phyloP scores from a whole-genome alignment of 2,329 filamentous ascomycete species.

The Eutypa lata region DNA sequence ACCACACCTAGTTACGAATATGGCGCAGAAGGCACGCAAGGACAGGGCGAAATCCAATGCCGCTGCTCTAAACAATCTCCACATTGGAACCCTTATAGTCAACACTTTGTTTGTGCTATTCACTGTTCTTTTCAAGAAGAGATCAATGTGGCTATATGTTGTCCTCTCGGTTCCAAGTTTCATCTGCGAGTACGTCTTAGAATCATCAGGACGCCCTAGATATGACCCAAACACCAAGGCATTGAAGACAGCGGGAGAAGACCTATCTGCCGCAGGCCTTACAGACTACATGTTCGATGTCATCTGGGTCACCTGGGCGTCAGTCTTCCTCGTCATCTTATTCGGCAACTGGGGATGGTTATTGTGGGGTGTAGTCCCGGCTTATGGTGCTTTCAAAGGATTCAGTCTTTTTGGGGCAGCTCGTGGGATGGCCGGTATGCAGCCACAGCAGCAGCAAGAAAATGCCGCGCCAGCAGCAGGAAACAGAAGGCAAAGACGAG shows the following conservation, averaged over 20 bases:
- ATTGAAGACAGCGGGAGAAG: conserved; percentile 78
- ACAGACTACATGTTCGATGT: conserved; percentile 99
- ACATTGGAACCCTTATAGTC: conserved; percentile 68
- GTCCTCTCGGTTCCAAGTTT: conserved; percentile 72
- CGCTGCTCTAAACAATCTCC: conserved; percentile 74
- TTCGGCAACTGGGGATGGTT: conserved; percentile 76
- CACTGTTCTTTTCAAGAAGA: conserved; percentile 63
- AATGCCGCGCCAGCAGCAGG: conserved; percentile 35
- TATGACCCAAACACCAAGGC: conserved; percentile 61
- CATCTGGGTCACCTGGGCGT: conserved; percentile 89
- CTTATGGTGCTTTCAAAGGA: conserved; percentile 53
- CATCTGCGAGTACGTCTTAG: conserved; percentile 80
- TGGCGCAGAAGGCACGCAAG: conserved; percentile 64
- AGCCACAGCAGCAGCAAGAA: conserved; percentile 31
- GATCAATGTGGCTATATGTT: conserved; percentile 65
- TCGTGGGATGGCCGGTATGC: conserved; percentile 50
- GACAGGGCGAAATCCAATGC: conserved; percentile 75
- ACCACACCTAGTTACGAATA: conserved; percentile 22
- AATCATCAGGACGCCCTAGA: conserved; percentile 76
- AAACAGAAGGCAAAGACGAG: conserved; percentile 54
- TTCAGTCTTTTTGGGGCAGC: conserved; percentile 52
- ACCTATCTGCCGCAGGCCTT: conserved; percentile 80
- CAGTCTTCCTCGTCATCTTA: conserved; percentile 66
- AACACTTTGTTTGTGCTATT: conserved; percentile 74
- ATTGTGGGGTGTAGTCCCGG: conserved; percentile 52